A percentile compares a stretch with the other conserved stretches of the same genome.
Conservation (phyloP, 352 stramenopile species). For the Pythium biforme region DNA sequence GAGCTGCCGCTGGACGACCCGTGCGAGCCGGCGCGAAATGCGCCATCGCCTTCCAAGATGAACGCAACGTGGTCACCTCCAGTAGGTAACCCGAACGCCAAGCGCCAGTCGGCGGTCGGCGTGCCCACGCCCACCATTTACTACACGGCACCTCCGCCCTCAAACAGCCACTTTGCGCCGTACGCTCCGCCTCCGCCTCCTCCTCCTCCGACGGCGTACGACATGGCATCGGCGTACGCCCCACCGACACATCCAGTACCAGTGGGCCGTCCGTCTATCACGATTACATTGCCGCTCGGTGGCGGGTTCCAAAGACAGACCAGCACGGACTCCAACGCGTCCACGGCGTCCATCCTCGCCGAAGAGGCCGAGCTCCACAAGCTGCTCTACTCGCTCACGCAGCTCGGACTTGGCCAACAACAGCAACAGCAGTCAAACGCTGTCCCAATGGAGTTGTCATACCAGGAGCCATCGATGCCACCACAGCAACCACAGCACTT, state of each 20-base stretch:
- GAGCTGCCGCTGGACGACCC: conserved; percentile 46
- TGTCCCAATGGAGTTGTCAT: neutral
- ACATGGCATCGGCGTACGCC: neutral
- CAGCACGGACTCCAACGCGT: conserved; percentile 43
- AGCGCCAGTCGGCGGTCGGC: conserved; percentile 14
- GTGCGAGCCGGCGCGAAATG: neutral
- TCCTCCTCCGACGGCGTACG: neutral
- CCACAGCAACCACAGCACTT: neutral
- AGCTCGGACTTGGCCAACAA: conserved; percentile 41
- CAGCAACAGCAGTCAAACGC: conserved; percentile 13
- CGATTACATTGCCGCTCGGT: conserved; percentile 39
- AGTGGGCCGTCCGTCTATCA: conserved; percentile 28
- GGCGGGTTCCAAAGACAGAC: conserved; percentile 43
- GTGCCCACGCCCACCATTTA: conserved; percentile 2
- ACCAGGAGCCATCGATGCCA: neutral
- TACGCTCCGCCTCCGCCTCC: neutral
- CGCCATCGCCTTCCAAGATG: conserved; percentile 1
- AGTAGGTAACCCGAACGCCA: neutral
- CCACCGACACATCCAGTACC: neutral
- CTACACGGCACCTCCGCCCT: neutral
- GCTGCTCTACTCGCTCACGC: conserved; percentile 55
- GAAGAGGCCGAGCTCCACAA: conserved; percentile 53
- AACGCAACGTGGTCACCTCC: conserved; percentile 5
- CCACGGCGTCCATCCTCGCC: conserved; percentile 30
- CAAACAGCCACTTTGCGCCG: neutral